Percentiles rank a stretch among this genome's conserved stretches.
Conservation (phyloP, 2,329 filamentous ascomycete species). For the Trichophyton mentagrophytes region DNA sequence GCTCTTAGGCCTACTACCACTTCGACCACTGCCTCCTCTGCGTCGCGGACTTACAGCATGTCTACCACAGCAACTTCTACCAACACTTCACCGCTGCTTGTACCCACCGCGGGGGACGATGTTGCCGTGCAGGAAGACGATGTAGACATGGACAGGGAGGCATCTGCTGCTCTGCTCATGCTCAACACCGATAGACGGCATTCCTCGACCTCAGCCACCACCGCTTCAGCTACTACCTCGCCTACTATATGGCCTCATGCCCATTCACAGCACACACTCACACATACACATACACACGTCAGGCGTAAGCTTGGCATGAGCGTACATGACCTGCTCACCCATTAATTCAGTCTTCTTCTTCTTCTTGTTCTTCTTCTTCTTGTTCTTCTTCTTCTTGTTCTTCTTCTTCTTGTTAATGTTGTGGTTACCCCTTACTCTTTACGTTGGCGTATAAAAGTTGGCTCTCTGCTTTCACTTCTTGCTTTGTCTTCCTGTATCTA, state of each 20-base stretch:
- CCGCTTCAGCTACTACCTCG: constrained; percentile 5
- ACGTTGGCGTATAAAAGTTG: no score
- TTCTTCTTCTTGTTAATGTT: background rate
- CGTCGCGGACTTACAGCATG: constrained; percentile 11
- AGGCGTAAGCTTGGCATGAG: constrained; percentile 39
- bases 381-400: background rate
- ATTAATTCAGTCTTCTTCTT: constrained; percentile 20
- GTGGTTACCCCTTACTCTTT: no score
- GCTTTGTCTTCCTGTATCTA: no score
- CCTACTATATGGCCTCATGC: constrained; percentile 4
- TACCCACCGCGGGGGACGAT: background rate
- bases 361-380: background rate
- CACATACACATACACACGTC: no score
- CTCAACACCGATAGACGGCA: constrained; percentile 62
- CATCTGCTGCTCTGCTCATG: constrained; percentile 78
- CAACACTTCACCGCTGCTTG: constrained; percentile 9
- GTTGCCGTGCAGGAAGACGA: constrained; percentile 21
- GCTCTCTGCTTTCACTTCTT: no score
- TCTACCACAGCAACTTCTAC: constrained; percentile 8
- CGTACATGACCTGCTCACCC: constrained; percentile 43
- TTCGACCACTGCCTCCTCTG: constrained; percentile 4
- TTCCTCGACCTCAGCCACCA: background rate
- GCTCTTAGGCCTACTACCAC: constrained; percentile 12
- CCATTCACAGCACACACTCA: background rate
- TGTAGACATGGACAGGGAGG: constrained; percentile 58